Evolutionary conservation across 1,284 basidiomycete species (phyloP), one percentile per base, ranked within the genome.

Genomic region (Ganoderma sinense): DNA sequence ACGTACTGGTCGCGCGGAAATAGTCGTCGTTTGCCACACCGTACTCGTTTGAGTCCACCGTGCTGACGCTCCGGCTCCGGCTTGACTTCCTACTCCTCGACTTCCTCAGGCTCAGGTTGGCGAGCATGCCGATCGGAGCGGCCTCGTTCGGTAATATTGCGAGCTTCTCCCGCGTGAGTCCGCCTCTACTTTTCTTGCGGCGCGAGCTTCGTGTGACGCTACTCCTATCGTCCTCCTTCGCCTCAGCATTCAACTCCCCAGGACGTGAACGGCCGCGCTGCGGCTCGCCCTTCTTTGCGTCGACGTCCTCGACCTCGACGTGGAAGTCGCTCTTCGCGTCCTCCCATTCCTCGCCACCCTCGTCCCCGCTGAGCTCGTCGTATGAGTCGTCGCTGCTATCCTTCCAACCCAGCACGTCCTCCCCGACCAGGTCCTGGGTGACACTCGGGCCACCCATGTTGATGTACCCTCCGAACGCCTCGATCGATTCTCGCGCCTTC

Each of bases 71-170:
- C 53, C 85, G 86, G 60, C 79, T 81, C 56, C 75, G 74, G 60
- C 72, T 73, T 4, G 74, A 66, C 64, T 74, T 69, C n/a, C 81
- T 84, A 69, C 84, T 80, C 43, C 78, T 82, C 53, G 79, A 78
- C 68, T 82, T 84, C 75, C 83, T 86, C 73, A 93, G 78, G 62
- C 85, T 84, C 70, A 94, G 80, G 16, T 85, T 84, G 23, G 90
- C 91, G 80, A 94, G 90, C 66, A 94, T 78, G 23, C 92, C 92
- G 75, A 90, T 90, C 2, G 93, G 92, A 20, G 86, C 84, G 0
- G 89, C 89, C 68, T 85, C 86, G 43, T 81, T 85, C 1, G 91
- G 91, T 23, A 93, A 78, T 66, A 86, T 86, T 29, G 86, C 87
- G 36, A 87, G 84, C 76, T 84, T 88, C 69, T 67, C 74, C 23